These are phyloP conservation scores for Pulicaria dysenterica DNA, from an alignment of 129 eudicot species.

Conservation along the genomic window DNA sequence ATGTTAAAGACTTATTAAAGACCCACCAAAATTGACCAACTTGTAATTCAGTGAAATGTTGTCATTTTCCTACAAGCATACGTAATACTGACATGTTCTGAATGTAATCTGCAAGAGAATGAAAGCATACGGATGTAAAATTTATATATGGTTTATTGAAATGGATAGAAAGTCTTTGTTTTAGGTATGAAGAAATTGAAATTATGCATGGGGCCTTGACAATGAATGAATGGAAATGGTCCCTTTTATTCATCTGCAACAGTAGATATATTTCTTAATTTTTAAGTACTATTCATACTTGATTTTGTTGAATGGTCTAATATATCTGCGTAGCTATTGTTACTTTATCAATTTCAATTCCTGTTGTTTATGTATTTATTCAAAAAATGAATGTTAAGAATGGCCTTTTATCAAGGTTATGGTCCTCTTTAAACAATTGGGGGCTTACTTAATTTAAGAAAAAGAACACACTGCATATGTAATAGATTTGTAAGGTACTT, in stretches of 20 bases:
- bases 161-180: constrained; percentile 42
- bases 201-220: constrained; percentile 37
- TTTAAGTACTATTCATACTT: constrained; percentile 30
- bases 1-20: constrained; percentile 26
- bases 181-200: constrained; percentile 45
- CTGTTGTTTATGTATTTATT: not conserved
- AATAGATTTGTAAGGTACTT: too few relatives aligned
- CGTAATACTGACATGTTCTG: constrained; percentile 36
- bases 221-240: constrained; percentile 31
- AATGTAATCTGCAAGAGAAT: constrained; percentile 42
- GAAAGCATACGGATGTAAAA: constrained; percentile 24
- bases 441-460: too few relatives aligned
- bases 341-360: not conserved
- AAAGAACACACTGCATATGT: too few relatives aligned
- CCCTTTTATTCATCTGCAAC: constrained; percentile 29
- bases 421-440: too few relatives aligned
- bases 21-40: constrained; percentile 41
- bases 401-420: not conserved
- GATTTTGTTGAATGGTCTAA: constrained; percentile 31
- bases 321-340: not conserved
- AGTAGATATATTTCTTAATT: constrained; percentile 19
- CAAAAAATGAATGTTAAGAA: constrained; percentile 1
- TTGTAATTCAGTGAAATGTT: constrained; percentile 24
- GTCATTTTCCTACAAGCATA: constrained; percentile 33
- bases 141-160: constrained; percentile 25